phyloP scores from a whole-genome alignment of 768 basidiomycete genomes.

The Hygrocybe punicea region DNA sequence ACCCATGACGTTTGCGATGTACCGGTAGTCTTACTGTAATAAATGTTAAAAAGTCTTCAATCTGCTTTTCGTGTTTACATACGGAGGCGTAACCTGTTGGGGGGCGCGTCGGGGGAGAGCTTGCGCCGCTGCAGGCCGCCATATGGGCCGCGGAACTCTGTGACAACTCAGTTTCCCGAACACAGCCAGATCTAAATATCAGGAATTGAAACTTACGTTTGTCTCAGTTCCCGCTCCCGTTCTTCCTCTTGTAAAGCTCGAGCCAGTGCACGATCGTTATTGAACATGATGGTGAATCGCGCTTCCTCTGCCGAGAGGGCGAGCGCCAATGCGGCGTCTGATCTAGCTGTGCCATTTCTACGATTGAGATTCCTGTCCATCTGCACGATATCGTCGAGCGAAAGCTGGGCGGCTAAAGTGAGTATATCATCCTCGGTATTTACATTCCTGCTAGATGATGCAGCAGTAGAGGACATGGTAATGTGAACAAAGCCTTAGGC shows the following conservation, averaged over 20 bases:
- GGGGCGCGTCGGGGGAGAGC: no score
- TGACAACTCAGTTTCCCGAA: no score
- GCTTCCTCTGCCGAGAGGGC: conserved; percentile 40
- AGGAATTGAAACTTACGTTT: background rate
- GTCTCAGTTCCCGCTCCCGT: no score
- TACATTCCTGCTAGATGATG: background rate
- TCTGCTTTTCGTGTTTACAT: no score
- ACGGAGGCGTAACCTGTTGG: no score
- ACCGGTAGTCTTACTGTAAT: no score
- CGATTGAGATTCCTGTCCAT: conserved; percentile 38
- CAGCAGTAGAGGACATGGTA: background rate
- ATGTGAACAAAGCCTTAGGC: background rate
- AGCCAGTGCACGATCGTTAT: conserved; percentile 41
- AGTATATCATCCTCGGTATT: background rate
- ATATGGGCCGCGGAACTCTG: no score
- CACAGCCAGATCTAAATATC: background rate
- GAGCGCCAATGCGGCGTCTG: conserved; percentile 48
- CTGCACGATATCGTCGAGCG: conserved; percentile 40
- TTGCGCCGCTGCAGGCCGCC: no score
- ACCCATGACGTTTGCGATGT: no score
- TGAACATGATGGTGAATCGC: conserved; percentile 23
- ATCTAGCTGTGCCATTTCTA: conserved; percentile 30
- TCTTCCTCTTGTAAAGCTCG: conserved; percentile 31
- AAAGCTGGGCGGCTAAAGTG: conserved; percentile 40
- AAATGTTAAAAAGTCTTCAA: no score